phyloP scores from a whole-genome alignment of 139 green algal species.

The Volvox africanus region DNA sequence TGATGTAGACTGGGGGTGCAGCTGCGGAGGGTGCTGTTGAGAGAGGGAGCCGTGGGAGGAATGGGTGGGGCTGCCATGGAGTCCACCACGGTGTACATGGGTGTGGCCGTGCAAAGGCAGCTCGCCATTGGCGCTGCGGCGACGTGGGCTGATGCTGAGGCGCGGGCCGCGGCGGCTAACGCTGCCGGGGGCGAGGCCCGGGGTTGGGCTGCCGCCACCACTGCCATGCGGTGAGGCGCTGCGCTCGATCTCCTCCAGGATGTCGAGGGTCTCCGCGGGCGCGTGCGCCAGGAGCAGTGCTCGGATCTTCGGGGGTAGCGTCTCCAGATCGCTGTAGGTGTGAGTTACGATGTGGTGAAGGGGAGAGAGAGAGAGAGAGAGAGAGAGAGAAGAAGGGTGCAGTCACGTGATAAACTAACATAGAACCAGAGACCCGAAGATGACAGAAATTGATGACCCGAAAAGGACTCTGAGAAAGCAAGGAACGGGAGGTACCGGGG shows the following conservation, averaged over 20 bases:
- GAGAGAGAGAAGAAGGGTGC: neutral
- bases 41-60: neutral
- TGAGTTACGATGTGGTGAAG: neutral
- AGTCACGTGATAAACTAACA: no score
- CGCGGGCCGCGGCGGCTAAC: neutral
- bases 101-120: neutral
- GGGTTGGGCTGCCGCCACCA: neutral
- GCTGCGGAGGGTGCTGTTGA: neutral
- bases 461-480: no score
- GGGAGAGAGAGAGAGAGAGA: neutral
- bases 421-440: no score
- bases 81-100: neutral
- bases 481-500: no score
- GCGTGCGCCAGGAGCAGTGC: neutral
- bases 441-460: no score
- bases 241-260: neutral
- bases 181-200: neutral
- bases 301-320: conserved; percentile 18
- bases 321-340: neutral
- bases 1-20: neutral
- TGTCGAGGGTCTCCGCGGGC: neutral
- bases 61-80: neutral
- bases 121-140: neutral
- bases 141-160: neutral
- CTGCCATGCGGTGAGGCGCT: neutral